Percentiles rank a stretch among this genome's conserved stretches.
phyloP scores from a whole-genome alignment of 768 basidiomycete species.

The Mycena kentingensis region DNA sequence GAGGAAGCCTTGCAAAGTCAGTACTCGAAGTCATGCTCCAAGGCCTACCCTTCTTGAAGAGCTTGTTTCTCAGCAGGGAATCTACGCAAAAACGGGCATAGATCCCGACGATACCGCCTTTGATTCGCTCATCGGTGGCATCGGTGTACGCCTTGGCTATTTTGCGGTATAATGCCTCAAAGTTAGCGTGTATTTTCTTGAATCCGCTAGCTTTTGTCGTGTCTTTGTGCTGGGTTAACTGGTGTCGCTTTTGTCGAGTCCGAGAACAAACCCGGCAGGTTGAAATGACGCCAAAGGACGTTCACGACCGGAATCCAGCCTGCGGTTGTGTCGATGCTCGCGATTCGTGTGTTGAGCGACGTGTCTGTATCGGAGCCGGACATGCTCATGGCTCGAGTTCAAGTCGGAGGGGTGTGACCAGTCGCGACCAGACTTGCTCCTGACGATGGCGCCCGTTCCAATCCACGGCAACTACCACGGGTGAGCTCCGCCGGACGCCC shows the following conservation, averaged over 20 bases:
- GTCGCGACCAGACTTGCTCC: neutral
- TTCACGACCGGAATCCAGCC: slow-evolving; percentile 52
- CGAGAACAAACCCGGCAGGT: slow-evolving; percentile 52
- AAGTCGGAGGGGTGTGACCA: too few relatives aligned
- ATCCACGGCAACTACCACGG: slow-evolving; percentile 77
- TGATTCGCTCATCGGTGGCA: slow-evolving; percentile 46
- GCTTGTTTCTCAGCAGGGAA: slow-evolving; percentile 57
- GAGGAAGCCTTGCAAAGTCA: slow-evolving; percentile 46
- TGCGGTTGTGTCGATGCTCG: slow-evolving; percentile 48
- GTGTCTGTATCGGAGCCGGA: too few relatives aligned
- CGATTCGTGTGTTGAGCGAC: too few relatives aligned
- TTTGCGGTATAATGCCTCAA: slow-evolving; percentile 50
- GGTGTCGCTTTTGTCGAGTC: neutral
- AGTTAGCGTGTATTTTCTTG: slow-evolving; percentile 63
- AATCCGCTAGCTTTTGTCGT: slow-evolving; percentile 57
- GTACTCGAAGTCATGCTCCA: neutral
- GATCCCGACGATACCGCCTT: slow-evolving; percentile 60
- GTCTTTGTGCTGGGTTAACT: slow-evolving; percentile 38
- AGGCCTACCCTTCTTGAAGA: slow-evolving; percentile 56
- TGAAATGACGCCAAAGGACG: slow-evolving; percentile 50
- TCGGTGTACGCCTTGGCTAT: slow-evolving; percentile 54
- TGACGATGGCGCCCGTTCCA: slow-evolving; percentile 30
- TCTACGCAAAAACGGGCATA: slow-evolving; percentile 67
- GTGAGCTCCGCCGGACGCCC: slow-evolving; percentile 36
- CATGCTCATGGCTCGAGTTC: neutral